Evolutionary conservation across 2,329 filamentous ascomycete species (phyloP), one percentile per base, ranked within the genome.

Genomic region (Arthroderma sp.): DNA sequence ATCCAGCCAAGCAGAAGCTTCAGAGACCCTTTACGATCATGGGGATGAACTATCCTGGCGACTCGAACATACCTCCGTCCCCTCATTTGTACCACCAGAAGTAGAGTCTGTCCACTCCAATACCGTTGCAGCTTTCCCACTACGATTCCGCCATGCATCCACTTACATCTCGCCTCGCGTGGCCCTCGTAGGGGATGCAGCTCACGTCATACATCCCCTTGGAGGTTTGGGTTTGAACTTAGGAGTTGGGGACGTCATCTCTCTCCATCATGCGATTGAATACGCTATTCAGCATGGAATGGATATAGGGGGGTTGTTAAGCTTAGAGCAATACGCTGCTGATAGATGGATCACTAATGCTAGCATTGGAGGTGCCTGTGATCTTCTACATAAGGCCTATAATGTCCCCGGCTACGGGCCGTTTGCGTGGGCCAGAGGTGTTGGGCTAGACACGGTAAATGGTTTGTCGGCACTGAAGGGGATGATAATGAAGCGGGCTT

Each of bases 141-240:
- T 98, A 17, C 88, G 86, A 67, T 79, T 97, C 76, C 85, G 91
- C 28, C 93, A 98, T 69, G 91, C 91, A n/a, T 88, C 94, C 66
- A 89, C 88, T 1, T 98, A 98, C 68, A 87, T 88, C 43, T 87
- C 84, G 39, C 89, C 95, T 66, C 85, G 93, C n/a, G 78, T 96
- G 7, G 93, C 91, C 0, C 81, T 98, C 0, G 83, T 98, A 37
- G 93, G 93, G 60, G 93, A 98, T 63, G 93, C 93, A 1, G 93
- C 93, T 6, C 93, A 98, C 70, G 95, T 91, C 1, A 84, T 95
- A 62, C 93, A 98, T 70, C 93, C 93, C 0, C 83, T 98, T 2
- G 93, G 89, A 1, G 93, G 93, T 0, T 93, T 97, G 71, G 93
- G 93, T 0, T 78, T 98, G 13, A 98, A 98, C 68, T 87, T 94